Conservation (phyloP, 768 basidiomycete species). For the Mycena amicta region DNA sequence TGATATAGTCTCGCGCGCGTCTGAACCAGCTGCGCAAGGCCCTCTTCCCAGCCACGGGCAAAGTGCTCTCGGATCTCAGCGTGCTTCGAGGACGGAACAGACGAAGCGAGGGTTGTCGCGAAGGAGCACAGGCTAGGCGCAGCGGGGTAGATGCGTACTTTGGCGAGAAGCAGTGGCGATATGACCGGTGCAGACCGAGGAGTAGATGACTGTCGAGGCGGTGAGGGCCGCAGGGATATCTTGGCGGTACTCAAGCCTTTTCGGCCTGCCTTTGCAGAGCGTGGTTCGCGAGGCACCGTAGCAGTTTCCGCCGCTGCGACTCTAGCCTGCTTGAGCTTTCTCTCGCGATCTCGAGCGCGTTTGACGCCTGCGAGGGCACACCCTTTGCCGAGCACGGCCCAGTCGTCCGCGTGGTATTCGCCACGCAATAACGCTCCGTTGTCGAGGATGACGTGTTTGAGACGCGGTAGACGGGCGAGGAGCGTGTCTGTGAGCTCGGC, state of each 20-base stretch:
- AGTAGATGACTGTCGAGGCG: constrained; percentile 15
- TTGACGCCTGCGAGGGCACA: constrained; percentile 64
- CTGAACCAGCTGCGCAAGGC: constrained; percentile 54
- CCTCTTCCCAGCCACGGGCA: constrained; percentile 63
- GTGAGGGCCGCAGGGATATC: constrained; percentile 54
- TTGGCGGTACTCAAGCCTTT: constrained; percentile 67
- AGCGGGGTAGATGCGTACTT: constrained; percentile 61
- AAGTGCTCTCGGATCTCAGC: constrained; percentile 52
- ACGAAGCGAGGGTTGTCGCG: constrained; percentile 41
- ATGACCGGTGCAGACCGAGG: constrained; percentile 13
- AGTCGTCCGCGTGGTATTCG: constrained; percentile 57
- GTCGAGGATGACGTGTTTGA: constrained; percentile 75
- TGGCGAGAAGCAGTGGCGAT: constrained; percentile 24
- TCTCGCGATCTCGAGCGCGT: constrained; percentile 69
- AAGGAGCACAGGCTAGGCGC: constrained; percentile 51
- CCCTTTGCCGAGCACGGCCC: constrained; percentile 60
- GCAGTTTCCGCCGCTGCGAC: constrained; percentile 39
- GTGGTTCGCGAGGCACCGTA: constrained; percentile 4
- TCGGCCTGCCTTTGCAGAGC: constrained; percentile 45
- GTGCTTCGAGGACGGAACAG: constrained; percentile 36
- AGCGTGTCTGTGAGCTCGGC: constrained; percentile 54
- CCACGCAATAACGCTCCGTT: constrained; percentile 58
- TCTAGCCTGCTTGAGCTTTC: constrained; percentile 53
- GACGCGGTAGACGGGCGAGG: constrained; percentile 46
- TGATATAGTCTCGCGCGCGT: constrained; percentile 47